Percentiles rank a stretch among this genome's conserved stretches.
phyloP scores from a whole-genome alignment of 2,329 filamentous ascomycete species.

The Ophiocordyceps sinensis region DNA sequence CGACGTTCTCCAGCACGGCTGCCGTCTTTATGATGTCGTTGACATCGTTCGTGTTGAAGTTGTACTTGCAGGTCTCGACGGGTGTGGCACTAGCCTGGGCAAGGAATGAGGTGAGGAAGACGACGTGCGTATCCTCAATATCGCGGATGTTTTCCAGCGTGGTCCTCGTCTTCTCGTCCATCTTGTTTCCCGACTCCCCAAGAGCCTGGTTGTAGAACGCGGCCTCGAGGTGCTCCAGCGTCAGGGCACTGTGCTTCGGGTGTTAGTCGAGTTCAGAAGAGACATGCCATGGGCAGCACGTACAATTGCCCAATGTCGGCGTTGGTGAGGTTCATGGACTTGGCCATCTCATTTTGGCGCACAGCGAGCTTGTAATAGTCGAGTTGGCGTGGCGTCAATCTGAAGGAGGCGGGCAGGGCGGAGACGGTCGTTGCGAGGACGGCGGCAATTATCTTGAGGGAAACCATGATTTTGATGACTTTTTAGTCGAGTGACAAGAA shows the following conservation, averaged over 20 bases:
- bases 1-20: constrained; percentile 56
- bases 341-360: constrained; percentile 34
- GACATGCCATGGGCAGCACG: constrained; percentile 11
- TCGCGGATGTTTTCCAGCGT: constrained; percentile 47
- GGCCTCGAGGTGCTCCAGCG: constrained; percentile 61
- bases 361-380: constrained; percentile 31
- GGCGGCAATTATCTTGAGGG: constrained; percentile 20
- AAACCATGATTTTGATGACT: neutral
- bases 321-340: constrained; percentile 32
- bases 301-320: constrained; percentile 46
- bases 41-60: constrained; percentile 53
- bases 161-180: constrained; percentile 12
- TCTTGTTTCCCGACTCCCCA: constrained; percentile 43
- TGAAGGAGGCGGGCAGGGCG: constrained; percentile 31
- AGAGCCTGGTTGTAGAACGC: constrained; percentile 61
- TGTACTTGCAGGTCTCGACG: constrained; percentile 56
- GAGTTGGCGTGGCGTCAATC: constrained; percentile 28
- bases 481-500: neutral
- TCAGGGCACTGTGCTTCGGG: constrained; percentile 35
- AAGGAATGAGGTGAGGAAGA: constrained; percentile 37
- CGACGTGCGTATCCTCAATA: constrained; percentile 39
- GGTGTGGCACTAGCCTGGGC: constrained; percentile 48
- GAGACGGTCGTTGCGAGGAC: constrained; percentile 29
- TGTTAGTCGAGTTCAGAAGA: neutral
- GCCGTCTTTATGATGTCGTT: constrained; percentile 55